A percentile compares a stretch with the other conserved stretches of the same genome.
These are phyloP conservation scores for Fraxinus dipetala DNA, from an alignment of 305 asterid genomes.

Conservation along the genomic window DNA sequence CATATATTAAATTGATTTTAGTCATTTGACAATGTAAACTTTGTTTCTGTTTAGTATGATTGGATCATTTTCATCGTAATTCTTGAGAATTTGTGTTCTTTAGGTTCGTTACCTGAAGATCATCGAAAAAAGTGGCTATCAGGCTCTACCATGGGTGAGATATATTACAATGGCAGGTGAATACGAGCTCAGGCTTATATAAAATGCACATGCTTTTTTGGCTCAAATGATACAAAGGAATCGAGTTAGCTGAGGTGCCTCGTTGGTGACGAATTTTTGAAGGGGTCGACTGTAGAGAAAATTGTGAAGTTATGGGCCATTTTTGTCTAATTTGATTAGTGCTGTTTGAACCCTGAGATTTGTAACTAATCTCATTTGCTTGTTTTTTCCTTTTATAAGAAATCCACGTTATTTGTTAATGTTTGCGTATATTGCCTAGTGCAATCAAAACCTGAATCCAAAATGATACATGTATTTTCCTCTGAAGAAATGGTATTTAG, in stretches of 20 bases:
- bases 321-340: constrained; percentile 17
- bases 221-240: neutral
- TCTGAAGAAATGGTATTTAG: neutral
- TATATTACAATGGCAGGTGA: constrained; percentile 69
- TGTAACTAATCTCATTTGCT: constrained; percentile 30
- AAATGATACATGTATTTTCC: constrained; percentile 7
- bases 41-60: neutral
- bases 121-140: constrained; percentile 66
- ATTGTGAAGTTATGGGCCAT: constrained; percentile 7
- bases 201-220: neutral
- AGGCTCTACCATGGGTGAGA: constrained; percentile 74
- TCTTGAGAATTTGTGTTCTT: constrained; percentile 11
- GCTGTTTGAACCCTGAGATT: constrained; percentile 32
- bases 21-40: neutral
- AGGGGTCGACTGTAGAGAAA: constrained; percentile 17
- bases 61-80: neutral
- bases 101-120: constrained; percentile 67
- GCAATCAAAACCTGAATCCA: neutral
- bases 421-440: constrained; percentile 14
- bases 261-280: neutral
- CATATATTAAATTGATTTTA: neutral
- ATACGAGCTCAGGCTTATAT: constrained; percentile 53
- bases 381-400: neutral
- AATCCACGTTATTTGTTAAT: constrained; percentile 19
- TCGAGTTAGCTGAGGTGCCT: neutral